Base-by-base conservation (phyloP, 306 rosid genomes). In the Quercus aquifolioides region DNA sequence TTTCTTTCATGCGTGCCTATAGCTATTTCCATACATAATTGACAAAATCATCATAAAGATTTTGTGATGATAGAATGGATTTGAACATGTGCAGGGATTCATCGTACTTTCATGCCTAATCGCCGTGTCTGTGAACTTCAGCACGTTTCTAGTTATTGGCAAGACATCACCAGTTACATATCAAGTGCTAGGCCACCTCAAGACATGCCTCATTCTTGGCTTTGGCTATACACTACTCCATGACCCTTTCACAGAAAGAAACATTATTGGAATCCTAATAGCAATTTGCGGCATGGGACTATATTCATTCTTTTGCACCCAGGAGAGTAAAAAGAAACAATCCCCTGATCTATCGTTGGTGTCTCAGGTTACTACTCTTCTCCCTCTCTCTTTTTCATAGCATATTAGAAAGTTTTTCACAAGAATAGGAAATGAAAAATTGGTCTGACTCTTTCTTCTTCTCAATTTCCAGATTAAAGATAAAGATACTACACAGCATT, bases 91-190 rank as follows among this genome's bases (percentile, higher is more conserved):
- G 84, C 88, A 95, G 99, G 89, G 85, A 38, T 93, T 95, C 83
- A 93, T 95, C 80, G 67, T 95, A 74, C 79, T 95, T 23, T 95
- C 99, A 0, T 95, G 99, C 90, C 62, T 95, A 74, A 95, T 95
- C 65, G 90, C 99, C 2, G 99, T 95, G 21, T 88, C 96, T 1
- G 99, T 95, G 85, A 95, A 95, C 94, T 95, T 95, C 55, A 95
- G 99, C 87, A 95, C 99, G 0, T 95, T 95, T 72, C 76, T 95
- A 79, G 99, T 95, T 20, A 95, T 95, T 52, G 99, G 99, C 4
- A 95, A 95, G 88, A 95, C 99, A 78, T 95, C 99, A 10, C 99
- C 99, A 0, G 99, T 95, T 28, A 95, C 99, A 5, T 95, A 95
- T 75, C 99, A 95, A 89, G 99, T 95, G 58, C 73, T 95, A 19